Conservation (phyloP, 495 filamentous ascomycete genomes). For the Annulohypoxylon stygium region DNA sequence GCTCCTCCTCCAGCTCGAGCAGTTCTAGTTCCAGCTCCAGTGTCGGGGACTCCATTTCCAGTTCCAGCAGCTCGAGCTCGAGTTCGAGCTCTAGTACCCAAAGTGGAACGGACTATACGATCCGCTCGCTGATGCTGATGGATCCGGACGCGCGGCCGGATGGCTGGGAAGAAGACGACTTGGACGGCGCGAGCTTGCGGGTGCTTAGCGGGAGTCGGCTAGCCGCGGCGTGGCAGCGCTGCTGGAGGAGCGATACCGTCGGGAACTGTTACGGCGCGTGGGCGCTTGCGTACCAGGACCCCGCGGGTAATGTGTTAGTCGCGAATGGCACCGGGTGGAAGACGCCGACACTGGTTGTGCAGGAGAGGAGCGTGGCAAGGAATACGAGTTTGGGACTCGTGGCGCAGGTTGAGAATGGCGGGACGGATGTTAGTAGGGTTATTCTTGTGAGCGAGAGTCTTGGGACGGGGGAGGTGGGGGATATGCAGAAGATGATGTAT, state of each 20-base stretch:
- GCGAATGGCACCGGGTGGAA: constrained; percentile 22
- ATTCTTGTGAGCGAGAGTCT: constrained; percentile 23
- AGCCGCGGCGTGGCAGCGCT: constrained; percentile 33
- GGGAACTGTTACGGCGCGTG: constrained; percentile 8
- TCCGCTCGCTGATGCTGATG: not conserved
- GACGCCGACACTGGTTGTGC: not conserved
- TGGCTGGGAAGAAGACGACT: constrained; percentile 15
- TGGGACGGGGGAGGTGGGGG: not conserved
- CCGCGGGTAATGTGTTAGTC: constrained; percentile 17
- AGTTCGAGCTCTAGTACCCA: not conserved
- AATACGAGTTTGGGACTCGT: constrained; percentile 31
- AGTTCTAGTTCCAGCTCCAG: no score
- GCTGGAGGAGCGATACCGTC: constrained; percentile 1
- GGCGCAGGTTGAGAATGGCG: constrained; percentile 18
- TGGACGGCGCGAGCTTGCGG: not conserved
- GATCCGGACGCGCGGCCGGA: not conserved
- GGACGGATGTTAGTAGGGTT: not conserved
- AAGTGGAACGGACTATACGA: not conserved
- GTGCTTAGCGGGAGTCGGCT: constrained; percentile 17
- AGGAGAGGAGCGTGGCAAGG: not conserved
- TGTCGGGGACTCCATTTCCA: no score
- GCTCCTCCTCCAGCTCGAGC: no score
- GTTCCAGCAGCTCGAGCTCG: no score
- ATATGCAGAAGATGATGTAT: constrained; percentile 26
- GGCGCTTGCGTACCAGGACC: constrained; percentile 30